Base-by-base conservation (phyloP, 2,329 filamentous ascomycete species). In the Aplosporella prunicola region DNA sequence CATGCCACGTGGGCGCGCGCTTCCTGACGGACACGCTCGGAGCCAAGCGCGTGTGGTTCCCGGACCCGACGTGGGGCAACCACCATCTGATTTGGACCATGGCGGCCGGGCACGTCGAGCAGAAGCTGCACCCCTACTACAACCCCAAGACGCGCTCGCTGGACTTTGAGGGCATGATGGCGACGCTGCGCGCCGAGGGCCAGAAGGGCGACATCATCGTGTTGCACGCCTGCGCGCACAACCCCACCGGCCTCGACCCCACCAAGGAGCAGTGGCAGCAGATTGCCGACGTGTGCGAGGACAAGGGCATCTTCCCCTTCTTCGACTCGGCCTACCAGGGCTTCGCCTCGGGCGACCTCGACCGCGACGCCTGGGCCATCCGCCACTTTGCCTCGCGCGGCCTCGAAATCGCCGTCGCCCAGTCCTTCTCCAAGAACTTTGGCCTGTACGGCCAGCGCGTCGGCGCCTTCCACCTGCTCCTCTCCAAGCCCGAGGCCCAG, bases 261-360 rank as follows among this genome's bases (percentile, higher is more conserved):
- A 47, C 50, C 1, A 46, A 43, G 23, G 51, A 54, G 4, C 56
- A 63, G 42, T 63, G 60, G 61, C 33, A 43, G 18, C 14, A 26
- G 1, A 43, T 64, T 14, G 57, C 55, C 1, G 45, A 52, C 11
- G n/a, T 61, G 1, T 56, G 49, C 41, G 40, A 53, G 37, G 35
- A 45, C 20, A 53, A 48, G 32, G 37, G 43, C 5, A 40, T 64
- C 2, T 50, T 63, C 28, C 48, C 55, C 5, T 45, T 64, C 32
- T 59, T 64, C 37, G 61, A 63, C 43, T 45, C 33, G 3, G 61
- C 61, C 2, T 64, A 63, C 43, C 60, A 61, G 43, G 60, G 60
- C 2, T 61, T 64, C 41, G 56, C 56, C 1, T 52, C 55, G 0
- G 61, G 60, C 8, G 46, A 56, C 29, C 23, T 55, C 0, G 54